Conservation (phyloP, 2,329 filamentous ascomycete genomes). For the Fusarium temperatum region DNA sequence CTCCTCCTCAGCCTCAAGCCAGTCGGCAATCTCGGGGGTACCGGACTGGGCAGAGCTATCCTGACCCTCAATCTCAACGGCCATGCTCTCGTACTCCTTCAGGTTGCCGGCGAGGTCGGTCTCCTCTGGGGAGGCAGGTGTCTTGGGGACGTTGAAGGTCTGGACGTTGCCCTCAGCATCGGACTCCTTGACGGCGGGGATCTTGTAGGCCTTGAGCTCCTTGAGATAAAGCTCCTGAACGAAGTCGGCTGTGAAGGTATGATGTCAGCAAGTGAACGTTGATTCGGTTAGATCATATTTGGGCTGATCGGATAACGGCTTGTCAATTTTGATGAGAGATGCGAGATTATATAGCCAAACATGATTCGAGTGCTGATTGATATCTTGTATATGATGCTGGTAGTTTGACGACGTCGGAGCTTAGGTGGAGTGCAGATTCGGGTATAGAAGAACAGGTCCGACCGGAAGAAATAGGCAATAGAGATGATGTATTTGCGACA, state of each 20-base stretch:
- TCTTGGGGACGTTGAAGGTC: constrained; percentile 81
- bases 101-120: constrained; percentile 89
- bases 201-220: constrained; percentile 96
- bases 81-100: constrained; percentile 93
- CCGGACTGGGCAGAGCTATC: constrained; percentile 69
- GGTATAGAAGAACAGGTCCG: constrained; percentile 37
- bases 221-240: constrained; percentile 98
- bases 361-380: not conserved
- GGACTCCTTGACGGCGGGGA: constrained; percentile 80
- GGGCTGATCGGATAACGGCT: not conserved
- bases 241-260: constrained; percentile 77
- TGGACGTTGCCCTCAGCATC: constrained; percentile 93
- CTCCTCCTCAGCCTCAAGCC: constrained; percentile 85
- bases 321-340: not conserved
- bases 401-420: constrained; percentile 40
- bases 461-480: constrained; percentile 23
- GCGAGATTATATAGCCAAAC: not conserved
- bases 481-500: constrained; percentile 4
- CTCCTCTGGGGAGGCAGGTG: constrained; percentile 92
- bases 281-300: not conserved
- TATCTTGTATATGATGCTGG: not conserved
- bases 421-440: constrained; percentile 43
- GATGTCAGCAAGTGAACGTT: constrained; percentile 40
- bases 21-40: constrained; percentile 69
- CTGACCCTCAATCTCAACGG: constrained; percentile 93